phyloP scores from a whole-genome alignment of 495 filamentous ascomycete species.

The Xylaria intraflava region DNA sequence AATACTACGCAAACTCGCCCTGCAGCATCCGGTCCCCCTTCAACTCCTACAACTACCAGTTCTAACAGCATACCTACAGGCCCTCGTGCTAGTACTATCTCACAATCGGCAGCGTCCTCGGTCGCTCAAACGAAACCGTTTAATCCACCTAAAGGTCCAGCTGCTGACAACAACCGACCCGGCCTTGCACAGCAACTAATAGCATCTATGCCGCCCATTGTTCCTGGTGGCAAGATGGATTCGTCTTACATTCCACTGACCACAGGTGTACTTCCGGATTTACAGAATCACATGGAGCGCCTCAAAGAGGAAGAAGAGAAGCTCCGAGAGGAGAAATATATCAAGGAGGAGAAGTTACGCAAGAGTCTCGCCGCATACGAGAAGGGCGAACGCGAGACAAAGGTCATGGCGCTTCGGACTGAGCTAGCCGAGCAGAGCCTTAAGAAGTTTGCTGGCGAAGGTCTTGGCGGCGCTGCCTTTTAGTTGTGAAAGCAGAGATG shows the following conservation, averaged over 20 bases:
- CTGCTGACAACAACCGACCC: slow-evolving; percentile 30
- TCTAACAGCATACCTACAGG: slow-evolving; percentile 38
- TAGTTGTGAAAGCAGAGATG: slow-evolving; percentile 12
- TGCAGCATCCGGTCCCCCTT: slow-evolving; percentile 26
- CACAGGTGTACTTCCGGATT: slow-evolving; percentile 33
- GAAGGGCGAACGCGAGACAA: slow-evolving; percentile 38
- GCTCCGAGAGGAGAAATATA: slow-evolving; percentile 36
- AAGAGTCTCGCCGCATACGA: slow-evolving; percentile 37
- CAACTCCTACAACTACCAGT: slow-evolving; percentile 21
- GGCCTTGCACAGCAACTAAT: slow-evolving; percentile 38
- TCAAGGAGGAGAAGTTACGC: slow-evolving; percentile 40
- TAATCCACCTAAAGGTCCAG: slow-evolving; percentile 45
- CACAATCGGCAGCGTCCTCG: slow-evolving; percentile 21
- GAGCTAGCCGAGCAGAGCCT: slow-evolving; percentile 39
- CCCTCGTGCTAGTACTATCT: slow-evolving; percentile 28
- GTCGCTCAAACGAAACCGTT: slow-evolving; percentile 34
- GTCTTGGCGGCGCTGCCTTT: slow-evolving; percentile 36
- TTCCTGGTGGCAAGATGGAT: slow-evolving; percentile 41
- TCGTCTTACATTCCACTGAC: slow-evolving; percentile 20
- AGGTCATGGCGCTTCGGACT: slow-evolving; percentile 37
- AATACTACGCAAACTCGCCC: slow-evolving; percentile 29
- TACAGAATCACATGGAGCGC: slow-evolving; percentile 31
- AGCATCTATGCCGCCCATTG: slow-evolving; percentile 32
- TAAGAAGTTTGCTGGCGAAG: slow-evolving; percentile 40
- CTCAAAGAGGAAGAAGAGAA: slow-evolving; percentile 43